Evolutionary conservation across 2,329 filamentous ascomycete species (phyloP), one percentile per base, ranked within the genome.

Genomic region (Septoria linicola): DNA sequence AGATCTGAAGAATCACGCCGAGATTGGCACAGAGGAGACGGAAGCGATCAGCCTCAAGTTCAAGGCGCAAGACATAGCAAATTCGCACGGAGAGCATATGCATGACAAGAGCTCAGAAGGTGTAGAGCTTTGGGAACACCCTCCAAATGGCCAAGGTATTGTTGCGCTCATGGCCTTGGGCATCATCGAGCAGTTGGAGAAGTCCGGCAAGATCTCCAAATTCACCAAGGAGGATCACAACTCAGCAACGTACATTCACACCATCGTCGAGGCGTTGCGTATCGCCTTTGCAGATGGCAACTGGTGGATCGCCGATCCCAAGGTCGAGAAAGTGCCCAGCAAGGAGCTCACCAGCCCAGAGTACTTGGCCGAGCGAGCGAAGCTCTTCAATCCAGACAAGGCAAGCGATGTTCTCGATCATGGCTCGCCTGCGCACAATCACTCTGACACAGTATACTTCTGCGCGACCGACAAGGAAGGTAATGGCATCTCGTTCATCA

Each of bases 401-500:
- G 78, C 79, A 1, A 70, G 73, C 19, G 72, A 75, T 14, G 69
- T 78, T 6, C 69, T 86, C 1, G 72, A 81, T 36, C 87, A 89
- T 66, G 92, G 91, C 49, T 88, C 89, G 68, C 90, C 90, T 0
- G 92, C 92, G 0, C 82, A 95, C 54, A 85, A 84, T 57, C 87
- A 87, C 71, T 88, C 86, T 68, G 93, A 99, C 69, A 97, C 93
- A 0, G 93, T 97, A 21, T 97, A 97, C 75, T 95, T 97, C 66
- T 84, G 86, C 50, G 87, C 87, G 8, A 87, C 90, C 0, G 93
- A 97, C 72, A 71, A 76, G 1, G 75, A 83, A 25, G 93, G 93
- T 47, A 97, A 97, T 70, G 92, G 87, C 27, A 91, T 93, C 46
- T 93, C 87, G 17, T 96, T 97, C 73, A 97, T 97, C 75, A 97